These are phyloP conservation scores for Globisporangium yorkense DNA, from an alignment of 352 stramenopile genomes.

Conservation along the genomic window DNA sequence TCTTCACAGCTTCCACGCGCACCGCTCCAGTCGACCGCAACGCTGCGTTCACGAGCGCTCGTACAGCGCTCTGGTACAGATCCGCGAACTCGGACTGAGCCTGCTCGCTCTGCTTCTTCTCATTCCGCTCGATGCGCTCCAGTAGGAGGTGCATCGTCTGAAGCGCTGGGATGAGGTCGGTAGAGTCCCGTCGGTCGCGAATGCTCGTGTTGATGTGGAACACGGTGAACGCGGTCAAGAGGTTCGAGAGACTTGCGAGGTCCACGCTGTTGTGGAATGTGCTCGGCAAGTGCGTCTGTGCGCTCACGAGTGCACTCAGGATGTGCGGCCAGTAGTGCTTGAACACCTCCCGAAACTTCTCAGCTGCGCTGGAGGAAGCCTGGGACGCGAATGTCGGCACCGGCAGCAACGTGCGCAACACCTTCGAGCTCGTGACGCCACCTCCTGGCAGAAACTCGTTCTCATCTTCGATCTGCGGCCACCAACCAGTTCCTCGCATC, in stretches of 20 bases:
- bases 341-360: conserved; percentile 27
- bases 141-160: conserved; percentile 31
- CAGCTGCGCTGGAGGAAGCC: conserved; percentile 11
- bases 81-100: conserved; percentile 2
- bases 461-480: conserved; percentile 15
- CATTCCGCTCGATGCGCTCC: conserved; percentile 4
- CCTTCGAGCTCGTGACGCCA: conserved; percentile 10
- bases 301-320: conserved; percentile 31
- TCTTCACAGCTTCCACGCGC: conserved; percentile 33
- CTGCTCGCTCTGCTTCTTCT: conserved; percentile 1
- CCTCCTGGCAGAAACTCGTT: conserved; percentile 7
- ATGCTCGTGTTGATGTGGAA: conserved; percentile 39
- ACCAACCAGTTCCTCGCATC: conserved; percentile 40
- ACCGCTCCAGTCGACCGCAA: conserved; percentile 23
- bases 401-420: conserved; percentile 23
- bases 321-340: conserved; percentile 61
- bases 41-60: conserved; percentile 30
- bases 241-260: conserved; percentile 8
- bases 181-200: conserved; percentile 32
- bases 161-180: conserved; percentile 32
- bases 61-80: conserved; percentile 20
- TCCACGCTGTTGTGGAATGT: conserved; percentile 2
- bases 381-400: conserved; percentile 6
- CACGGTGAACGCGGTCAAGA: conserved; percentile 31
- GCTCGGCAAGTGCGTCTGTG: conserved; percentile 23